A percentile compares a stretch with the other conserved stretches of the same genome.
Conservation (phyloP, 371 early-diverging fungal species). For the Syncephalastrum monosporum region DNA sequence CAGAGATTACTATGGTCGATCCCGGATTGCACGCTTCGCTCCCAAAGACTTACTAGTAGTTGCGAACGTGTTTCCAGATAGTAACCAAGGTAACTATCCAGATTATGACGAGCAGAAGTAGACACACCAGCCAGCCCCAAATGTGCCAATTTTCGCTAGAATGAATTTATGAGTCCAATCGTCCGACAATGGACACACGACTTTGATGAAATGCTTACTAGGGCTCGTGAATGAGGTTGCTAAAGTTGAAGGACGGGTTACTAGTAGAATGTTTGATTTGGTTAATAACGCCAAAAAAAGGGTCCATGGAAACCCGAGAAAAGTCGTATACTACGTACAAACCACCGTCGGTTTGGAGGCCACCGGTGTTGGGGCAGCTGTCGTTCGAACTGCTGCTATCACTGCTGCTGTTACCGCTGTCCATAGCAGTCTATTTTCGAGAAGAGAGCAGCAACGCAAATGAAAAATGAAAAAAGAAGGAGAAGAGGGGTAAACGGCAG, state of each 20-base stretch:
- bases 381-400: constrained; percentile 1
- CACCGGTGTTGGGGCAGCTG: constrained; percentile 18
- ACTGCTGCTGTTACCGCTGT: constrained; percentile 5
- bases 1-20: neutral
- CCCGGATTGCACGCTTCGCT: neutral
- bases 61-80: constrained; percentile 34
- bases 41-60: constrained; percentile 36
- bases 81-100: constrained; percentile 31
- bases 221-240: constrained; percentile 37
- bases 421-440: neutral
- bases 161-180: neutral
- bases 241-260: constrained; percentile 40
- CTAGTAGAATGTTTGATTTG: neutral
- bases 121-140: constrained; percentile 45
- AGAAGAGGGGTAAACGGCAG: too few species aligned
- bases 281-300: constrained; percentile 11
- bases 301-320: constrained; percentile 10
- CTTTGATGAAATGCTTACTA: constrained; percentile 17
- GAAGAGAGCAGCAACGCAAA: too few species aligned
- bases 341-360: constrained; percentile 12
- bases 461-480: neutral
- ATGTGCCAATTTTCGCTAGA: constrained; percentile 43
- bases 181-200: neutral
- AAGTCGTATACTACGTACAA: constrained; percentile 16
- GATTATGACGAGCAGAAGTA: constrained; percentile 30